phyloP scores from a whole-genome alignment of 768 basidiomycete species.

The Mycena pura region DNA sequence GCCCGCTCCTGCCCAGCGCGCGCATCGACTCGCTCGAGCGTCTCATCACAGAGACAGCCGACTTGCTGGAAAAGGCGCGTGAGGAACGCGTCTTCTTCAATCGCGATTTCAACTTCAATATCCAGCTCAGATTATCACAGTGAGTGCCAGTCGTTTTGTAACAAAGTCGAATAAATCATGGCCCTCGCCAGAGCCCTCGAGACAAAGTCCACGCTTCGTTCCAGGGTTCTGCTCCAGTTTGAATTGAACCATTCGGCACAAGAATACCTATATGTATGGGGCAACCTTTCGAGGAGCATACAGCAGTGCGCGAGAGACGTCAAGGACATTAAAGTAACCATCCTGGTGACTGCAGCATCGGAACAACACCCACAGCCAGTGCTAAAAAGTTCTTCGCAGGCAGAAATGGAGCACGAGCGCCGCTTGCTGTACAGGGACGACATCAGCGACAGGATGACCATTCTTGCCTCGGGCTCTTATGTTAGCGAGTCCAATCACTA shows the following conservation, averaged over 20 bases:
- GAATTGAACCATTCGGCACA: neutral
- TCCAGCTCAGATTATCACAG: slow-evolving; percentile 11
- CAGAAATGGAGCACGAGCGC: neutral
- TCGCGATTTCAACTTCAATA: slow-evolving; percentile 4
- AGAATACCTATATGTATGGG: slow-evolving; percentile 9
- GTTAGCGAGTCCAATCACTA: neutral
- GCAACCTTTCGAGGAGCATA: neutral
- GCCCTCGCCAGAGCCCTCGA: neutral
- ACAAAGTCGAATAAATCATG: neutral
- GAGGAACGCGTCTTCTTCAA: slow-evolving; percentile 10
- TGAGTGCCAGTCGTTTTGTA: neutral
- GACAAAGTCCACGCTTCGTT: slow-evolving; percentile 6
- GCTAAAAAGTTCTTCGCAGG: neutral
- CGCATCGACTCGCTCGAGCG: neutral
- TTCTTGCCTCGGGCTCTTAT: slow-evolving; percentile 2
- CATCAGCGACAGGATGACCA: neutral
- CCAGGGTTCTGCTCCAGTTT: neutral
- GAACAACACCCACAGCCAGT: no score
- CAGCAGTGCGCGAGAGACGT: slow-evolving; percentile 3
- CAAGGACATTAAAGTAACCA: slow-evolving; percentile 6
- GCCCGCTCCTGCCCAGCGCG: slow-evolving; percentile 11
- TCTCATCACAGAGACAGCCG: neutral
- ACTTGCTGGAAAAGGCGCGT: neutral
- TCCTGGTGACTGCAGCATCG: neutral
- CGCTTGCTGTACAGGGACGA: neutral